These are phyloP conservation scores for Xylaria sp. DNA, from an alignment of 2,329 filamentous ascomycete genomes.

Conservation along the genomic window DNA sequence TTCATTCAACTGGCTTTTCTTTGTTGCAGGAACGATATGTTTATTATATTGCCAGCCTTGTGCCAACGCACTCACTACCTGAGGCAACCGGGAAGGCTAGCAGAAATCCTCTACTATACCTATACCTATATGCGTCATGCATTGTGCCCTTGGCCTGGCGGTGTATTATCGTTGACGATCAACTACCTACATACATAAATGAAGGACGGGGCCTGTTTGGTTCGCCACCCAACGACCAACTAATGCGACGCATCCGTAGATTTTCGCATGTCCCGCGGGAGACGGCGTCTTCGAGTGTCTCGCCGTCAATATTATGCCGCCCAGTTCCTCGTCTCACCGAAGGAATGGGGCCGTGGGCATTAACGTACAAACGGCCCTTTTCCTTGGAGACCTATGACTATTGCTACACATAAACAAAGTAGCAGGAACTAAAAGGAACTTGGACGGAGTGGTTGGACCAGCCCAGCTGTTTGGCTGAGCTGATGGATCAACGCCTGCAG, in stretches of 20 bases:
- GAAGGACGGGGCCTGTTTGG: background rate
- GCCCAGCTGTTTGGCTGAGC: background rate
- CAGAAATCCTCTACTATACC: background rate
- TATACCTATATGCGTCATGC: constrained; percentile 17
- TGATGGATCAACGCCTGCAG: constrained; percentile 3
- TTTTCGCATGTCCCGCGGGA: background rate
- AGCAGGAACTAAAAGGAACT: background rate
- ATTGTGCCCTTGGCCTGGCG: constrained; percentile 6
- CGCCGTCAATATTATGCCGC: background rate
- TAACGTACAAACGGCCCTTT: background rate
- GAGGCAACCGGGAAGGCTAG: constrained; percentile 24
- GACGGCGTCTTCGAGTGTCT: background rate
- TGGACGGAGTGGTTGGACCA: background rate
- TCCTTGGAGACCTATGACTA: background rate
- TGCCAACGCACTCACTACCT: constrained; percentile 3
- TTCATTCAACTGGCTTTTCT: background rate
- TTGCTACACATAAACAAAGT: background rate
- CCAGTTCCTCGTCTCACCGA: constrained; percentile 10
- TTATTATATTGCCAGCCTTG: constrained; percentile 24
- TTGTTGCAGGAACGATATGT: constrained; percentile 8
- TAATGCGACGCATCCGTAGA: background rate
- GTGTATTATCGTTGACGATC: constrained; percentile 10
- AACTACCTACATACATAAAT: background rate
- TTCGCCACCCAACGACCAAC: background rate
- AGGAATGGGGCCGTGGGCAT: constrained; percentile 1